phyloP scores from a whole-genome alignment of 2,329 filamentous ascomycete species.

The Hymenoscyphus infarciens region DNA sequence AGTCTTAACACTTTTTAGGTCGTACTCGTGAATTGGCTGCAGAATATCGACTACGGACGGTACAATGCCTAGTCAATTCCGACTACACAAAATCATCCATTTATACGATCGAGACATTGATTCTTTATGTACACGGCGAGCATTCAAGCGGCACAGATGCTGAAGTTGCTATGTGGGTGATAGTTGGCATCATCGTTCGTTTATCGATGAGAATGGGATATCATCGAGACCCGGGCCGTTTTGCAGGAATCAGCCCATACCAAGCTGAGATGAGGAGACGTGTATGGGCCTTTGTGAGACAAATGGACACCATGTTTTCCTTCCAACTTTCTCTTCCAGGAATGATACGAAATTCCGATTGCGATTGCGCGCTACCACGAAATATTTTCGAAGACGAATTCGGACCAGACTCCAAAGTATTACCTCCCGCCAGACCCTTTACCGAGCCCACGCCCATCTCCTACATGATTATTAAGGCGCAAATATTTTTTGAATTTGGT shows the following conservation, averaged over 20 bases:
- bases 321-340: constrained; percentile 59
- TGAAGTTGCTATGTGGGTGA: constrained; percentile 51
- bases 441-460: constrained; percentile 72
- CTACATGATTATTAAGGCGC: constrained; percentile 70
- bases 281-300: constrained; percentile 67
- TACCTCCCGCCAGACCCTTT: constrained; percentile 64
- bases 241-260: constrained; percentile 67
- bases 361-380: constrained; percentile 69
- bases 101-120: constrained; percentile 74
- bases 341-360: constrained; percentile 72
- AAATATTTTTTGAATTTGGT: constrained; percentile 64
- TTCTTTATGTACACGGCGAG: constrained; percentile 73
- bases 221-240: constrained; percentile 73
- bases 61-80: constrained; percentile 71
- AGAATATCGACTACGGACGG: constrained; percentile 67
- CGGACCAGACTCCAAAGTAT: constrained; percentile 59
- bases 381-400: constrained; percentile 83
- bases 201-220: constrained; percentile 55
- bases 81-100: constrained; percentile 74
- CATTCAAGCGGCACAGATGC: constrained; percentile 71
- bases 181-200: constrained; percentile 51
- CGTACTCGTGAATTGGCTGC: constrained; percentile 54
- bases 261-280: constrained; percentile 73
- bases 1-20: constrained; percentile 22
- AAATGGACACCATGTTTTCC: constrained; percentile 73